Base-by-base conservation (phyloP, 495 filamentous ascomycete species). In the Penicillium ochrochloron region DNA sequence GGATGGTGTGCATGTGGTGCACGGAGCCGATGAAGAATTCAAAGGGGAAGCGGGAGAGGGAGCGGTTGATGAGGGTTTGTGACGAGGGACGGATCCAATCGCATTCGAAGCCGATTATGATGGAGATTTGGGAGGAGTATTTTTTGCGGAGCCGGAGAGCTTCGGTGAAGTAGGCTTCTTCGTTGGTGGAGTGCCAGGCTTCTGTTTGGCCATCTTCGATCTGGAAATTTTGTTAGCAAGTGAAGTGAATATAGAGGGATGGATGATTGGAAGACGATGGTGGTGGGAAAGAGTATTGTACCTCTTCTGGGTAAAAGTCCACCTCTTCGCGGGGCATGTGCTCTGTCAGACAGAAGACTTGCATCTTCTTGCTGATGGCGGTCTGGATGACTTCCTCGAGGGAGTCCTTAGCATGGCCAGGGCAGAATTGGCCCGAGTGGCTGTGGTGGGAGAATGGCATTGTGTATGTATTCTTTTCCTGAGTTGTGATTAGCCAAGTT, bases 381-480 rank as follows among this genome's bases (percentile, higher is more conserved):
- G 86, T 83, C 66, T 86, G 83, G 72, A 98, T 82, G 61, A 98
- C 85, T 65, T 92, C 88, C 72, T 97, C 94, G 25, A 98, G 85
- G 17, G 86, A 83, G 76, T 94, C 85, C 72, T 88, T 85, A 25
- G 94, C 95, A 80, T 98, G 95, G 69, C 89, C 84, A 11, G 86
- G 88, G 80, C 96, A 99, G 84, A 98, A 98, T 77, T 98, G 91
- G 56, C 95, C 96, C 53, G 94, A 97, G 82, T 99, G 95, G 74
- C 92, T 95, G 78, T 99, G 96, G 79, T 97, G 95, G n/a, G 95
- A 93, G 82, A 95, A 96, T 11, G 95, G 93, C 95, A 99, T 99
- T 37, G 44, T 65, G 39, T 42, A 29, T 48, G 7, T 56, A 31
- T 46, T 27, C 52, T 34, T 67, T 67, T 51, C 39, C 44, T 66